Evolutionary conservation across 2,329 filamentous ascomycete genomes (phyloP).

Genomic region (Colletotrichum horii): DNA sequence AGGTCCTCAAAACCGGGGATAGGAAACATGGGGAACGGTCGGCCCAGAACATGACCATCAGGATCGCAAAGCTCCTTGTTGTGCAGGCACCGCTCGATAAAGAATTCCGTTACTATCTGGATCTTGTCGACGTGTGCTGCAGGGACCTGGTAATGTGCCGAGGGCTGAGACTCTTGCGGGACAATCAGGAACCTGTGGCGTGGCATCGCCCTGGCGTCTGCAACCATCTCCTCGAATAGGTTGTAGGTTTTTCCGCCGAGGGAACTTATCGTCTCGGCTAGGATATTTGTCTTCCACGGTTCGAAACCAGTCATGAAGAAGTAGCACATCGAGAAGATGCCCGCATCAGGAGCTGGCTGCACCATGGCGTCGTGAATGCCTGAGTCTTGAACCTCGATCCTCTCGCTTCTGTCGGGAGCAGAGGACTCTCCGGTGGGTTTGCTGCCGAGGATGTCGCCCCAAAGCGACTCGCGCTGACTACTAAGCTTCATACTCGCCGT

Average conservation of each 20-base stretch:
- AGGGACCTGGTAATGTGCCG: slow-evolving; percentile 44
- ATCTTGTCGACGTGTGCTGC: slow-evolving; percentile 43
- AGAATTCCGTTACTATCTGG: slow-evolving; percentile 82
- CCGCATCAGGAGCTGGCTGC: slow-evolving; percentile 29
- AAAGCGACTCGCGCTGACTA: slow-evolving; percentile 82
- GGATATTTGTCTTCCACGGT: slow-evolving; percentile 51
- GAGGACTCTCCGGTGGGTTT: slow-evolving; percentile 9
- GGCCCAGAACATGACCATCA: slow-evolving; percentile 72
- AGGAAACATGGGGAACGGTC: slow-evolving; percentile 75
- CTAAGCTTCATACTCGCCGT: slow-evolving; percentile 85
- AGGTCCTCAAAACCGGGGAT: slow-evolving; percentile 73
- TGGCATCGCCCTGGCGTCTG: slow-evolving; percentile 31
- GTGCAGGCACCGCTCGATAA: slow-evolving; percentile 87
- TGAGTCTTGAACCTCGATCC: slow-evolving; percentile 30
- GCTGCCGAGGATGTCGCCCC: slow-evolving; percentile 81
- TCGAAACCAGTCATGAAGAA: slow-evolving; percentile 69
- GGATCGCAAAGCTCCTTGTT: slow-evolving; percentile 75
- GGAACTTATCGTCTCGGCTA: slow-evolving; percentile 52
- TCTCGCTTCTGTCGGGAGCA: background rate
- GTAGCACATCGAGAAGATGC: slow-evolving; percentile 59
- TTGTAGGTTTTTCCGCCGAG: slow-evolving; percentile 50
- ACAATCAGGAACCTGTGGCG: slow-evolving; percentile 57
- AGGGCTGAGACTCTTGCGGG: slow-evolving; percentile 54
- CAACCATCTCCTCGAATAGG: slow-evolving; percentile 46
- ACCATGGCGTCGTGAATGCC: slow-evolving; percentile 31